Conservation (phyloP, 495 filamentous ascomycete species). For the Glarea lozoyensis region DNA sequence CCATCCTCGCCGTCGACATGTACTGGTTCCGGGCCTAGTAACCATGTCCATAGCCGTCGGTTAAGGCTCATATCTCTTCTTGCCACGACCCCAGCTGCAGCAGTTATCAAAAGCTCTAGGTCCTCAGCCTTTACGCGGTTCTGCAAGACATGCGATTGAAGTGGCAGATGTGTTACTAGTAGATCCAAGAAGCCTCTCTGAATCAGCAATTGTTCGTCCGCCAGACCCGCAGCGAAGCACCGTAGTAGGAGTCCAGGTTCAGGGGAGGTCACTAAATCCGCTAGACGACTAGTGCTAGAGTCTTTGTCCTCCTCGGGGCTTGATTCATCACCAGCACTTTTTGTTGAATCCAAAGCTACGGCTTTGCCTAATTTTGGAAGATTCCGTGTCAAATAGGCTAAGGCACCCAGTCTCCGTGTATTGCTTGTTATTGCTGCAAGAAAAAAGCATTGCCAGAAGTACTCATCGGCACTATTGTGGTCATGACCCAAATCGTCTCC, state of each 20-base stretch:
- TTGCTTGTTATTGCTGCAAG: constrained; percentile 84
- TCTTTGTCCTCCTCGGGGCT: constrained; percentile 18
- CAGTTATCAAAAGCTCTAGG: constrained; percentile 68
- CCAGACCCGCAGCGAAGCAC: constrained; percentile 83
- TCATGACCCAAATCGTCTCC: constrained; percentile 33
- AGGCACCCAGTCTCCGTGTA: constrained; percentile 70
- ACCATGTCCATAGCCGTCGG: constrained; percentile 90
- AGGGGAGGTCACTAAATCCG: constrained; percentile 74
- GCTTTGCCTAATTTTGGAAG: constrained; percentile 61
- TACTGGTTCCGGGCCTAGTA: constrained; percentile 71
- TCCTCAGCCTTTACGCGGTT: constrained; percentile 59
- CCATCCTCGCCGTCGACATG: constrained; percentile 29
- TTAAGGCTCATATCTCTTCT: constrained; percentile 96
- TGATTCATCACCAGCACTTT: constrained; percentile 2
- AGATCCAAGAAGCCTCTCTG: constrained; percentile 92
- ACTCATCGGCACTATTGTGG: constrained; percentile 62
- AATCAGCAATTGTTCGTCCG: constrained; percentile 81
- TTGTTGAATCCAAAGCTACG: constrained; percentile 1
- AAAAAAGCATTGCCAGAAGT: constrained; percentile 98
- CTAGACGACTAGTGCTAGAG: constrained; percentile 30
- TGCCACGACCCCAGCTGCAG: constrained; percentile 75
- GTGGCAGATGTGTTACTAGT: constrained; percentile 79
- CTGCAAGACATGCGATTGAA: constrained; percentile 80
- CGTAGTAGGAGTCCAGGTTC: constrained; percentile 87
- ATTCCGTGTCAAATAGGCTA: constrained; percentile 74